Base-by-base conservation (phyloP, 371 early-diverging fungal species). In the Nematocida displodere region DNA sequence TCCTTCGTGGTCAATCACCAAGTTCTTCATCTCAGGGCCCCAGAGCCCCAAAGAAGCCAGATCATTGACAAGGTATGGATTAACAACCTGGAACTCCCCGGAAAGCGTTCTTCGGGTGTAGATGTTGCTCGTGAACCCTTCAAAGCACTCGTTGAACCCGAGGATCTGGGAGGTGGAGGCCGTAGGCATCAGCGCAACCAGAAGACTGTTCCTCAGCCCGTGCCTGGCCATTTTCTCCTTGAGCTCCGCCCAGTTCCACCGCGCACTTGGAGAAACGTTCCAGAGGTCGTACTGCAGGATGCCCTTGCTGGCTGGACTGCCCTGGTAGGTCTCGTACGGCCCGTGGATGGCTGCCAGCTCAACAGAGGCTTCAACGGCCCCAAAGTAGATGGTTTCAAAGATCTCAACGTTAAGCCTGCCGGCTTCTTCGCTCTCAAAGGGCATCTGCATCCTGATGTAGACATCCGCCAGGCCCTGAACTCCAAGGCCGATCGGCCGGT, bases 61-160 rank as follows among this genome's bases (percentile, higher is more conserved):
- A 75, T 97, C 97, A 66, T 90, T 89, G 48, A 97, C 85, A 81
- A 98, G 84, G 86, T 94, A 91, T 28, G 89, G 90, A 85, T 98
- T 98, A 48, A 98, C 96, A 33, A 97, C 89, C 85, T 97, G 97
- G 89, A 97, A 97, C 84, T 98, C 99, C 37, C 99, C 99, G 29
- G 95, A 92, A 63, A 95, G 86, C 2, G 95, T 97, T 77, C 99
- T 90, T 37, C 97, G 89, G 4, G 92, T 93, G 83, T 93, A 98
- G 63, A 98, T 90, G 85, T 98, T 98, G 83, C 89, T 88, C 22
- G 95, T 95, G 84, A 93, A 94, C 5, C 97, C 96, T 81, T 98
- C 99, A 80, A 95, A 94, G 83, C 95, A 93, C 85, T 98, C 99
- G 83, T 93, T 96, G 86, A 90, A 92, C 31, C 97, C 97, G 46